Base-by-base conservation (phyloP, 352 stramenopile genomes). In the Phytophthora brassicae region DNA sequence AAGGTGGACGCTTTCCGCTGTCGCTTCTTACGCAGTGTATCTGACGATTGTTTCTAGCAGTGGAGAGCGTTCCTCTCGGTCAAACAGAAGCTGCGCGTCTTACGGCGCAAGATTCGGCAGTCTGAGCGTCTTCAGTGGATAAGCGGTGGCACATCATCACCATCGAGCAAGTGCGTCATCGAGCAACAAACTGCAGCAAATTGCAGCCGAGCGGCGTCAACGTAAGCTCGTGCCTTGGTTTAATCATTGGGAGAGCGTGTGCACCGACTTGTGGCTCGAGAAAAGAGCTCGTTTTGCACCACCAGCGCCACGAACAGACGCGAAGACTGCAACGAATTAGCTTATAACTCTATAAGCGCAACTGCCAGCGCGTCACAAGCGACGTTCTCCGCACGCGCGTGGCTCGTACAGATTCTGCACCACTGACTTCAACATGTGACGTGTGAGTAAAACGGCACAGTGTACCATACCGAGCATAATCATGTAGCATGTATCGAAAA, bases 181-280 rank as follows among this genome's bases (percentile, higher is more conserved):
- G 61, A 16, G 8, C 17, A 17, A 47, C 49, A 17, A 49, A n/a
- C n/a, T 75, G 39, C 41, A 45, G 6, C 23, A 52, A 3, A 68
- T 70, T 2, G 38, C 46, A 20, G 20, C n/a, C 4, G 50, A 52
- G 2, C 64, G 56, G 7, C 60, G 43, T 5, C 19, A 19, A 5
- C 58, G 58, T 3, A 23, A 60, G 0, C 56, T 82, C 12, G 0
- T 35, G 0, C 6, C 14, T 9, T 72, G 58, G 46, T 72, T 85
- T 23, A 60, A 39, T 19, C 76, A 81, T 42, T 85, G 76, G 76
- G 76, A 85, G 52, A 82, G 70, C 24, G 76, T 81, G n/a, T 68
- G 61, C 36, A 86, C 74, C 7, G 76, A 86, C 23, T 45, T 24
- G 35, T 86, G 76, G 72, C 58, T 79, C 35, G 44, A 68, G 1